phyloP scores from a whole-genome alignment of 345 rosid species.

The Citropsis articulata region DNA sequence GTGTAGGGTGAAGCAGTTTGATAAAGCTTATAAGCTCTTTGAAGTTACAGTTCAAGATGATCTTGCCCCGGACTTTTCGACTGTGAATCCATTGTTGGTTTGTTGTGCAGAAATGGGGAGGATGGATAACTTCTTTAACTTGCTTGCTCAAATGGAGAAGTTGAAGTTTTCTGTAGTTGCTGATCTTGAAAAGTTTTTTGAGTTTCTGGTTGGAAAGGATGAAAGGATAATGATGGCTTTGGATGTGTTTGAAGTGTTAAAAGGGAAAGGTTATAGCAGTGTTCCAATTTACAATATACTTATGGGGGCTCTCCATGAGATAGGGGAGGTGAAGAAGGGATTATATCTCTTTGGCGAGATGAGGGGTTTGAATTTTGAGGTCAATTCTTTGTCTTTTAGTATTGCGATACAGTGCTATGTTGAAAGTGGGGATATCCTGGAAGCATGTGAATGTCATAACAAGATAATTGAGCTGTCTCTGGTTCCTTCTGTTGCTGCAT shows the following conservation, averaged over 20 bases:
- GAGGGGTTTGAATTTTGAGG: conserved; percentile 41
- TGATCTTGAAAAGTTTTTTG: conserved; percentile 57
- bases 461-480: conserved; percentile 66
- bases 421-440: conserved; percentile 49
- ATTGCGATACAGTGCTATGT: conserved; percentile 51
- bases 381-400: conserved; percentile 57
- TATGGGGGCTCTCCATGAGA: conserved; percentile 55
- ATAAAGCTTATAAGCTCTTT: conserved; percentile 75
- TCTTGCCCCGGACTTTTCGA: conserved; percentile 61
- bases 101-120: conserved; percentile 56
- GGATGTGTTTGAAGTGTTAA: conserved; percentile 57
- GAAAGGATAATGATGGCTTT: conserved; percentile 49
- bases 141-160: conserved; percentile 58
- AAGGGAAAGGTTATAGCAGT: conserved; percentile 56
- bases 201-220: conserved; percentile 42
- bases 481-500: conserved; percentile 67
- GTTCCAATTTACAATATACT: conserved; percentile 57
- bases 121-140: conserved; percentile 43
- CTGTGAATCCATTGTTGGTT: conserved; percentile 69
- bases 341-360: conserved; percentile 58
- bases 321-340: conserved; percentile 55
- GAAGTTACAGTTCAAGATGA: conserved; percentile 54
- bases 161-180: conserved; percentile 51
- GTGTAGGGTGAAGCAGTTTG: conserved; percentile 54
- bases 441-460: conserved; percentile 70